These are phyloP conservation scores for Allium sativum DNA, from an alignment of 106 monocot genomes.

Conservation along the genomic window DNA sequence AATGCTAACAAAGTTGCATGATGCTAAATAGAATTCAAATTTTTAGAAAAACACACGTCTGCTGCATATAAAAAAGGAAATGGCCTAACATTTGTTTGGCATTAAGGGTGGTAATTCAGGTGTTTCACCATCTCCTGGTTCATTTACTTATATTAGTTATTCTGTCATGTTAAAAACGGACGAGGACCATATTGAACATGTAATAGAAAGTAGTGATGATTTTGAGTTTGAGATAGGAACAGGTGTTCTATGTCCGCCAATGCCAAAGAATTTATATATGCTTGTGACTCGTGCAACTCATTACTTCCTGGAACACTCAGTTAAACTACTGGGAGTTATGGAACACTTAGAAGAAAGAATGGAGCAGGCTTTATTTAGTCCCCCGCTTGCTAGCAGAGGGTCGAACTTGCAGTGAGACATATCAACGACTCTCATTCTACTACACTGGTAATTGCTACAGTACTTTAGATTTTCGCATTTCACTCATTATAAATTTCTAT, in stretches of 20 bases:
- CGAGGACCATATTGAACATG: constrained; percentile 15
- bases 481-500: no score
- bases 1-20: constrained; percentile 18
- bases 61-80: constrained; percentile 14
- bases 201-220: constrained; percentile 60
- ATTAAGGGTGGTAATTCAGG: constrained; percentile 61
- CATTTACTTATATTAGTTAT: constrained; percentile 61
- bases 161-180: constrained; percentile 32
- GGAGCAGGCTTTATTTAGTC: constrained; percentile 85
- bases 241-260: constrained; percentile 5
- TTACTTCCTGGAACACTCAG: constrained; percentile 52
- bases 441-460: constrained; percentile 35
- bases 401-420: constrained; percentile 69
- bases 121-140: constrained; percentile 48
- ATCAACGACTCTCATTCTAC: constrained; percentile 62
- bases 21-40: constrained; percentile 1
- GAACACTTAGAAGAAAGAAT: constrained; percentile 84
- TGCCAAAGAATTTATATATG: not conserved
- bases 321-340: constrained; percentile 51
- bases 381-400: constrained; percentile 85
- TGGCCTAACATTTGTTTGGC: constrained; percentile 18
- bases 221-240: constrained; percentile 94
- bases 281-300: constrained; percentile 27
- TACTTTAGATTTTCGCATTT: no score
- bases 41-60: constrained; percentile 3